Base-by-base conservation (phyloP, 176 grass and related monocot species). In the Bothriochloa decipiens region DNA sequence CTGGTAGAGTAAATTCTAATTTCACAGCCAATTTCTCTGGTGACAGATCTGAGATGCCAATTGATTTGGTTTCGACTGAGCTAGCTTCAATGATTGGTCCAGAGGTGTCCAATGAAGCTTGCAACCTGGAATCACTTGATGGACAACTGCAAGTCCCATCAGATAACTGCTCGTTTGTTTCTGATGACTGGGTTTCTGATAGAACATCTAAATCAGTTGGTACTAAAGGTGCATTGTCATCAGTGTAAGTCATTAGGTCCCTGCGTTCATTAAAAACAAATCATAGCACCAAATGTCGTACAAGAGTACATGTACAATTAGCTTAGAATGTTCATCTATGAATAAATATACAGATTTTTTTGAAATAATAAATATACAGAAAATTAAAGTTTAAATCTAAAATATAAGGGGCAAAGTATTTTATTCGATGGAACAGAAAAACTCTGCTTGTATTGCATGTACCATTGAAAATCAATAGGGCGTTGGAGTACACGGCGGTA, bases 1-100 rank as follows among this genome's bases (percentile, higher is more conserved):
- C 65, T 55, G 96, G 93, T 75, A 98, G 90, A 83, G 91, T 91
- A 88, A 98, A 98, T 82, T 49, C 89, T 53, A 98, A 81, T 84
- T 95, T 95, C 76, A 98, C 49, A 64, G 91, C 96, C 68, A 89
- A 78, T 76, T 94, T 97, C 52, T 88, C 50, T 72, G 84, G 83
- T 72, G 82, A 77, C 49, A 58, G 10, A 75, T 90, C 82, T 69
- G 87, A 69, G 63, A 68, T 74, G 69, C 80, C 84, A 88, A 81
- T 36, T 69, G 79, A 79, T 52, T 85, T 77, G 35, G 42, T 69
- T 53, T 70, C 61, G 32, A 4, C 45, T 68, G 70, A 58, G 57
- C 17, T 71, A 61, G 39, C 57, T 70, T 67, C 84, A 85, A 22
- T 88, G 33, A 61, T 58, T 75, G 60, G 23, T 81, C 78, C 76